Percentiles rank a stretch among this genome's conserved stretches.
Evolutionary conservation across 768 basidiomycete genomes (phyloP).

Genomic region (Mycena indigotica): DNA sequence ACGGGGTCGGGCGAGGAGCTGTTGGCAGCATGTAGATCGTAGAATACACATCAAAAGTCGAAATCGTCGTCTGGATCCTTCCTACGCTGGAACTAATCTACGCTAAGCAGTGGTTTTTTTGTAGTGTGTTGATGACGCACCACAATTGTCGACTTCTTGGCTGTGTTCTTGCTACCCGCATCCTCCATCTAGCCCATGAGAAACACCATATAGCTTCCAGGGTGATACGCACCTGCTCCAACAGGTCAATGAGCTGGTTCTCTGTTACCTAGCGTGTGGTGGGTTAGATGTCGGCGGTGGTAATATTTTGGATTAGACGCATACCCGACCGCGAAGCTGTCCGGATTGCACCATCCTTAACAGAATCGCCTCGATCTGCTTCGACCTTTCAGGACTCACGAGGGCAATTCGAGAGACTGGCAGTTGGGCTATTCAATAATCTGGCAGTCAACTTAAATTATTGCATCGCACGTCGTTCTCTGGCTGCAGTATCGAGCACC

Average conservation of each 20-base stretch:
- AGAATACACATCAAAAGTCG: conserved; percentile 42
- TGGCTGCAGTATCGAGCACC: conserved; percentile 73
- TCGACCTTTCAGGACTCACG: conserved; percentile 80
- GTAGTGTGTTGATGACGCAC: conserved; percentile 35
- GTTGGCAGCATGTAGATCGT: conserved; percentile 27
- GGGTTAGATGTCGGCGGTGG: too few relatives aligned
- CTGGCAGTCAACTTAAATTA: too few relatives aligned
- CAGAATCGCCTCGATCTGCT: conserved; percentile 78
- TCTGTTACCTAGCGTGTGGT: conserved; percentile 53
- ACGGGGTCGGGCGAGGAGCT: conserved; percentile 39
- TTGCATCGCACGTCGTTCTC: conserved; percentile 74
- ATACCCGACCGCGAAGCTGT: conserved; percentile 72
- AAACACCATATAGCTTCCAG: conserved; percentile 25
- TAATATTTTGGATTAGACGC: too few relatives aligned
- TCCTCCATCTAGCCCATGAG: conserved; percentile 51
- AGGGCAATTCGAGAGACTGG: conserved; percentile 86
- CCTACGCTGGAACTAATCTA: conserved; percentile 60
- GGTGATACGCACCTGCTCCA: conserved; percentile 70
- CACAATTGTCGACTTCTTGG: conserved; percentile 63
- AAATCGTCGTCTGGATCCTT: conserved; percentile 70
- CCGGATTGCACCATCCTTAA: conserved; percentile 83
- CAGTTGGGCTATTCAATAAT: too few relatives aligned
- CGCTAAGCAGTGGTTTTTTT: background rate
- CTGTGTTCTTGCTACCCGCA: conserved; percentile 43
- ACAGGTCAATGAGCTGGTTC: conserved; percentile 77